Percentiles rank a stretch among this genome's conserved stretches.
Evolutionary conservation across 495 filamentous ascomycete genomes (phyloP).

Genomic region (Penicillium taxi): DNA sequence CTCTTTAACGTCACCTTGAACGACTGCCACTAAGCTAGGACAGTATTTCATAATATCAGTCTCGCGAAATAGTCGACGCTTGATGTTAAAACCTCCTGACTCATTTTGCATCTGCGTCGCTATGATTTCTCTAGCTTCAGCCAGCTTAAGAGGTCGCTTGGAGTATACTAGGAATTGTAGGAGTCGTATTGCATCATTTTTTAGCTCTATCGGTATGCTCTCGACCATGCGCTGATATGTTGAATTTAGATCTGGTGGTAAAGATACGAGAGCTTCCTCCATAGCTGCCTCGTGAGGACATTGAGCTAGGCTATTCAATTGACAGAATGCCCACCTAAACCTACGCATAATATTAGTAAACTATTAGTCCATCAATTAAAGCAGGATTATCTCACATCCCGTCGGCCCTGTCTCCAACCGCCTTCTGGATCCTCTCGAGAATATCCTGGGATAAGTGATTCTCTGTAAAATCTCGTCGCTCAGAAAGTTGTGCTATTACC

Average conservation of each 20-base stretch:
- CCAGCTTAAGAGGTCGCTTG: constrained; percentile 13
- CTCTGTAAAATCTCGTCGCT: constrained; percentile 17
- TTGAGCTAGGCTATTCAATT: constrained; percentile 28
- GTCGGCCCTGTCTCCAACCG: constrained; percentile 19
- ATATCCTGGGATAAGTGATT: constrained; percentile 11
- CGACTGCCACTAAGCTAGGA: constrained; percentile 9
- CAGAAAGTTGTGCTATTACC: constrained; percentile 16
- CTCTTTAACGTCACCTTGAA: constrained; percentile 7
- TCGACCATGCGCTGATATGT: constrained; percentile 31
- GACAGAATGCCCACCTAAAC: constrained; percentile 38
- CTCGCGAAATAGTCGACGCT: constrained; percentile 14
- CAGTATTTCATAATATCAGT: constrained; percentile 14
- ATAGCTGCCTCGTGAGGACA: constrained; percentile 18
- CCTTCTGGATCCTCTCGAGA: constrained; percentile 11
- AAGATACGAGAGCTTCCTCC: constrained; percentile 18
- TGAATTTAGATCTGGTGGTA: constrained; percentile 30
- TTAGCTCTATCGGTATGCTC: constrained; percentile 17
- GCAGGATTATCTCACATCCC: constrained; percentile 26
- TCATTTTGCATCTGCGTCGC: constrained; percentile 11
- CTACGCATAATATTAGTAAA: constrained; percentile 14
- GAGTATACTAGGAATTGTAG: constrained; percentile 19
- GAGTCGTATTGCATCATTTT: constrained; percentile 16
- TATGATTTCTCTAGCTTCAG: constrained; percentile 19
- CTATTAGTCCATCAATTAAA: constrained; percentile 7
- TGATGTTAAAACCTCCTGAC: constrained; percentile 7